Percentiles rank a stretch among this genome's conserved stretches.
These are phyloP conservation scores for Orobanche coerulescens DNA, from an alignment of 257 asterid species.

Conservation along the genomic window DNA sequence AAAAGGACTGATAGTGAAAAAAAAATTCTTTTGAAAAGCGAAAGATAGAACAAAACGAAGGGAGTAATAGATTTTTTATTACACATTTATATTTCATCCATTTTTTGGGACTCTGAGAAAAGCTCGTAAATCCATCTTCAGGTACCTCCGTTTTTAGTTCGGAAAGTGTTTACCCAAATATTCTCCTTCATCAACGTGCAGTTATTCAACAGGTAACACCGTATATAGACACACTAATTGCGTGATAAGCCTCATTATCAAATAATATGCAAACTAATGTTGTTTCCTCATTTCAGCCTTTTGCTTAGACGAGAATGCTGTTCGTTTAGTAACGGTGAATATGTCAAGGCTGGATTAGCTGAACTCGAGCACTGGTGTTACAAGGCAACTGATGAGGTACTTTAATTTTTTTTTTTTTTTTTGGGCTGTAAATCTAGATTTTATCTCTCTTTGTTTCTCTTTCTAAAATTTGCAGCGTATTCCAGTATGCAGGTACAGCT, in stretches of 20 bases:
- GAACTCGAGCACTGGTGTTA: slow-evolving; percentile 99
- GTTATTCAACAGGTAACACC: slow-evolving; percentile 88
- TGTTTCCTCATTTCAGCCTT: slow-evolving; percentile 46
- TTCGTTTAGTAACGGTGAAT: slow-evolving; percentile 97
- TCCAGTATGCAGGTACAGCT: slow-evolving; percentile 94
- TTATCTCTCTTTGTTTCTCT: slow-evolving; percentile 13
- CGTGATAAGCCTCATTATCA: slow-evolving; percentile 3
- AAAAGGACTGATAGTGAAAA: too few relatives aligned
- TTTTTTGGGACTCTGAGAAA: neutral
- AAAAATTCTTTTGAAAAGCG: too few relatives aligned
- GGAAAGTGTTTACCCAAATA: slow-evolving; percentile 86
- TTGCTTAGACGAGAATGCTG: slow-evolving; percentile 97
- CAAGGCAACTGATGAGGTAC: slow-evolving; percentile 97
- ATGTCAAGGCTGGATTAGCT: slow-evolving; percentile 97
- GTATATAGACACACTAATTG: neutral
- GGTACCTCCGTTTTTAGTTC: slow-evolving; percentile 97
- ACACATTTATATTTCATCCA: slow-evolving; percentile 13
- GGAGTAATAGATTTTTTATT: neutral
- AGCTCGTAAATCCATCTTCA: slow-evolving; percentile 28
- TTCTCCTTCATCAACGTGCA: slow-evolving; percentile 97
- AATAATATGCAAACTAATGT: slow-evolving; percentile 10
- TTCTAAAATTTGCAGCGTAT: slow-evolving; percentile 24
- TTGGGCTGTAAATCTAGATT: too few relatives aligned
- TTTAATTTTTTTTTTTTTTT: too few relatives aligned
- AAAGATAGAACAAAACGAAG: too few relatives aligned